Evolutionary conservation across 148 eudicot species (phyloP), one percentile per base, ranked within the genome.

Genomic region (Cornus suecica): DNA sequence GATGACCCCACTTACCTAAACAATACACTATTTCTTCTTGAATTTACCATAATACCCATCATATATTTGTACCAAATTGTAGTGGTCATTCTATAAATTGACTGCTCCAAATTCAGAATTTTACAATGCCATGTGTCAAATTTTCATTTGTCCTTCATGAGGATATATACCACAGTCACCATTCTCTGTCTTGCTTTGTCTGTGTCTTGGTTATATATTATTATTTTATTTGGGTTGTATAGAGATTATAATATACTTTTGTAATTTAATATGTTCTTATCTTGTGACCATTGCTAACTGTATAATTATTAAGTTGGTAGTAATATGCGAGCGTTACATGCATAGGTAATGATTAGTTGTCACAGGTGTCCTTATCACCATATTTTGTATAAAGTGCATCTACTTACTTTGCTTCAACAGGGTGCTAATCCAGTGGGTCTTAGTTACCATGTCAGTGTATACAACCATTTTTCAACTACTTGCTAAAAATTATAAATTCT

Each of bases 251-350:
- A 5, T 48, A n/a, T 24, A n/a, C n/a, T 69, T 69, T 3, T 25
- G 10, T 45, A 10, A 6, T n/a, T 45, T 10, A 26, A 23, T 37
- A 22, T 48, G 60, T 45, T 42, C 29, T 15, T 11, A 69, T 69
- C 32, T 45, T 69, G 72, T 69, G 72, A 69, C 72, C 11, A 24
- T 10, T 34, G 20, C 18, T 69, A 69, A 69, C 72, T 26, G 72
- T 16, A 31, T 48, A 69, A 24, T 69, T n/a, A 68, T 68, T 37
- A 68, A 8, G 56, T 16, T 1, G 6, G 10, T n/a, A n/a, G 26
- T 13, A 42, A 45, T 23, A 69, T 42, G 25, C 24, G 31, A 51
- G 72, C 54, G 72, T 69, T 69, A 69, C 72, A 45, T 69, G 45
- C 22, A 9, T 24, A 42, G 45, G 60, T 69, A 69, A 69, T 69